Evolutionary conservation across 306 rosid genomes (phyloP).

Genomic region (Malus orientalis): DNA sequence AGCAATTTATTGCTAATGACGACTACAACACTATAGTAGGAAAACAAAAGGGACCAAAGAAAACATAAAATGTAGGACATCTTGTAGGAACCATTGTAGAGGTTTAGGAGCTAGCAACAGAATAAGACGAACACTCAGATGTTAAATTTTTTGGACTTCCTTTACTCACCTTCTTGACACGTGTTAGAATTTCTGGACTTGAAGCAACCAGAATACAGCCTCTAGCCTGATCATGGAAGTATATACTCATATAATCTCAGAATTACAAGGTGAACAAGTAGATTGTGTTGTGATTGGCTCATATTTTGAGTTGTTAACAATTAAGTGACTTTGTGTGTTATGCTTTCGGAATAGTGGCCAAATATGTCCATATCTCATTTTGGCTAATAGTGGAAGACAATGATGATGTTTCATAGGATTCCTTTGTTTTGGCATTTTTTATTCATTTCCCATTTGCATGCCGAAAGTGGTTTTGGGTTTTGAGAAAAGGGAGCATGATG

Average conservation of each 20-base stretch:
- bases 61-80: neutral
- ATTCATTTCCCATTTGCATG: too few species aligned
- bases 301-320: too few species aligned
- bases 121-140: neutral
- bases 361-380: too few species aligned
- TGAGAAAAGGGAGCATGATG: too few species aligned
- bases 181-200: conserved; percentile 96
- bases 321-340: too few species aligned
- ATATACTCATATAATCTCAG: conserved; percentile 5
- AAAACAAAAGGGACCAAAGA: neutral
- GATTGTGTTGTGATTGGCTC: too few species aligned
- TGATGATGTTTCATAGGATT: too few species aligned
- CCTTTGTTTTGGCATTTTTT: too few species aligned
- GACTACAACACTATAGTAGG: neutral
- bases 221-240: conserved; percentile 54
- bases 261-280: conserved; percentile 3
- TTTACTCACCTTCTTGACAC: conserved; percentile 68
- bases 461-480: too few species aligned
- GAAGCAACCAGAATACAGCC: conserved; percentile 97
- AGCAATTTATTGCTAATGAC: conserved; percentile 6
- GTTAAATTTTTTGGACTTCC: neutral
- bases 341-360: too few species aligned
- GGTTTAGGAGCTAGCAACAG: neutral
- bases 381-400: too few species aligned
- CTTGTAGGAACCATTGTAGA: neutral